Percentiles rank a stretch among this genome's conserved stretches.
These are phyloP conservation scores for Kuraishia floccosa DNA, from an alignment of 805 yeast species.

Conservation along the genomic window DNA sequence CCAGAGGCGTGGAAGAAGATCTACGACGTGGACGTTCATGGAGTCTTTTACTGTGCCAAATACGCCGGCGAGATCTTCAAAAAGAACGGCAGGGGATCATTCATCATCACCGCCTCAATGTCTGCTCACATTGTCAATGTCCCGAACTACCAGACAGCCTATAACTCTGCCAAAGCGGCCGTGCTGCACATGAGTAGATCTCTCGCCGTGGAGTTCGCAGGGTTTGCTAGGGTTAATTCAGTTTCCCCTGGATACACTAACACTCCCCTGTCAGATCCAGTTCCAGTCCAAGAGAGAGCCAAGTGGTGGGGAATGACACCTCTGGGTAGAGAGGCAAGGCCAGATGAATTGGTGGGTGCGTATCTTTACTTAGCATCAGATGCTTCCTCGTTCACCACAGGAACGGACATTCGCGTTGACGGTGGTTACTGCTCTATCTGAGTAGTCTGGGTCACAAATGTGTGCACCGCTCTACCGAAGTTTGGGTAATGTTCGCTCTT, in stretches of 20 bases:
- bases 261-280: constrained; percentile 49
- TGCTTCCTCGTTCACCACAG: constrained; percentile 73
- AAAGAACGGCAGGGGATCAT: constrained; percentile 64
- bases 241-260: constrained; percentile 85
- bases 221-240: constrained; percentile 75
- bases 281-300: constrained; percentile 29
- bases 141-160: constrained; percentile 80
- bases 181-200: constrained; percentile 67
- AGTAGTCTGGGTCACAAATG: too few species aligned
- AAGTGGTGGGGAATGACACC: constrained; percentile 47
- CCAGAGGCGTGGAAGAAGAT: constrained; percentile 60
- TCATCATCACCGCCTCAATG: constrained; percentile 82
- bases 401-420: constrained; percentile 65
- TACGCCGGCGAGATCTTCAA: constrained; percentile 62
- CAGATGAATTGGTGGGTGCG: constrained; percentile 71
- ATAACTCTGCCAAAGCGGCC: constrained; percentile 83
- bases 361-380: constrained; percentile 71
- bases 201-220: constrained; percentile 83
- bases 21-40: constrained; percentile 66
- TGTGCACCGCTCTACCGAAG: too few species aligned
- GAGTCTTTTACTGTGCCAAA: constrained; percentile 74
- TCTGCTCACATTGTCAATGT: constrained; percentile 79
- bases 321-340: constrained; percentile 63
- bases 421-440: constrained; percentile 66
- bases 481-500: too few species aligned